A percentile compares a stretch with the other conserved stretches of the same genome.
Evolutionary conservation across 805 yeast species (phyloP).

Genomic region (Pichia rugopelliculosa): DNA sequence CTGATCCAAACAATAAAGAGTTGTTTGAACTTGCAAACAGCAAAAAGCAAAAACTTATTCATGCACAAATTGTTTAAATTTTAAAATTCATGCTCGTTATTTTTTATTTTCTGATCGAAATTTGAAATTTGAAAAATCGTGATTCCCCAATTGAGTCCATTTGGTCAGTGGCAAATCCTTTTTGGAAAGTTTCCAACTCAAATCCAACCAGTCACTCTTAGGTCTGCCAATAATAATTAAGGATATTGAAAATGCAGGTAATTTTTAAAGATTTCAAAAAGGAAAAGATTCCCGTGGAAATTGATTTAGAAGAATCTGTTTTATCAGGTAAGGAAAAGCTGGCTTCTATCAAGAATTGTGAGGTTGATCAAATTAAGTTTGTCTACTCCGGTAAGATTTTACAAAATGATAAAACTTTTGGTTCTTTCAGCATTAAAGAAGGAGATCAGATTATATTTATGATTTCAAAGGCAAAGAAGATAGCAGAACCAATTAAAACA

Average conservation of each 20-base stretch:
- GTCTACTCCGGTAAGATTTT: conserved; percentile 88
- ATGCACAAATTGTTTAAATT: too few species aligned
- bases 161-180: not conserved
- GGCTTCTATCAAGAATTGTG: conserved; percentile 62
- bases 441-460: conserved; percentile 88
- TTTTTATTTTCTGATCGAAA: too few species aligned
- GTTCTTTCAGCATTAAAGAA: conserved; percentile 67
- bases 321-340: conserved; percentile 64
- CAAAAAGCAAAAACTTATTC: too few species aligned
- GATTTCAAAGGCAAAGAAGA: conserved; percentile 54
- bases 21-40: too few species aligned
- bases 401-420: conserved; percentile 72
- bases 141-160: not conserved
- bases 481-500: conserved; percentile 23
- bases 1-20: too few species aligned
- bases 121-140: not conserved
- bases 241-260: conserved; percentile 51
- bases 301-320: conserved; percentile 62
- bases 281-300: conserved; percentile 73
- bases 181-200: not conserved
- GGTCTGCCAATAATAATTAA: too few species aligned
- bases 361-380: conserved; percentile 69
- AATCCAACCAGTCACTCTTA: not conserved
- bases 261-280: conserved; percentile 89
- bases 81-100: not conserved